Evolutionary conservation across 1,284 basidiomycete genomes (phyloP).

Genomic region (Neonothopanus nambi): DNA sequence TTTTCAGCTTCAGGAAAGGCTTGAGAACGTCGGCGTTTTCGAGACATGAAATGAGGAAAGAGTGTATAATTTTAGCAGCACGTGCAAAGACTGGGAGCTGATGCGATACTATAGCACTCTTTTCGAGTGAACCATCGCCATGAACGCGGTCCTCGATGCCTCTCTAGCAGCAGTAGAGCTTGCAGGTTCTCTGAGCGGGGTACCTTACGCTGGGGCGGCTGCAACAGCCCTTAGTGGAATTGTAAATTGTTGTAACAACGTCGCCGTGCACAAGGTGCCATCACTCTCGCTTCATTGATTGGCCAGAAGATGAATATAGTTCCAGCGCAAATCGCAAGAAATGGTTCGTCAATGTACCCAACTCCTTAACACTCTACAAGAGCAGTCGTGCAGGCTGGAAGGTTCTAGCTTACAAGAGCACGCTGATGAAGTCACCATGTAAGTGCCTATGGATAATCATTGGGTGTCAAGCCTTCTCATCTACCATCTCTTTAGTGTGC

Average conservation of each 20-base stretch:
- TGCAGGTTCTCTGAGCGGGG: conserved; percentile 40
- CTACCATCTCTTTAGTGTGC: conserved; percentile 31
- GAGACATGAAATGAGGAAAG: conserved; percentile 21
- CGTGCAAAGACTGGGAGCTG: not conserved
- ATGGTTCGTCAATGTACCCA: conserved; percentile 41
- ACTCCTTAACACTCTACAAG: conserved; percentile 38
- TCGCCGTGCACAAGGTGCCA: conserved; percentile 46
- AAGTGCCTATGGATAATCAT: conserved; percentile 19
- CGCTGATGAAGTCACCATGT: conserved; percentile 47
- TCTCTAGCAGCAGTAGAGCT: conserved; percentile 37
- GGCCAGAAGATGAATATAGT: not conserved
- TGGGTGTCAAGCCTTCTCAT: not conserved
- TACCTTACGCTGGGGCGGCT: conserved; percentile 43
- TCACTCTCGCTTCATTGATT: not conserved
- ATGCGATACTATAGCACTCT: not conserved
- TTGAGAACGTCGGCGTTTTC: conserved; percentile 51
- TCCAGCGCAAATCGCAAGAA: conserved; percentile 41
- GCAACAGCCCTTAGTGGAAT: conserved; percentile 43
- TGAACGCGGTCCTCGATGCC: not conserved
- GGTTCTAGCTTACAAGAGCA: conserved; percentile 39
- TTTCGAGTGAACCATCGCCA: too few relatives aligned
- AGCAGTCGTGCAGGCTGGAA: conserved; percentile 35
- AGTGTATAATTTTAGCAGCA: too few relatives aligned
- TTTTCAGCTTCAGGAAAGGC: conserved; percentile 37
- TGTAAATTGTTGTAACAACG: conserved; percentile 39